Evolutionary conservation across 2,329 filamentous ascomycete species (phyloP), one percentile per base, ranked within the genome.

Genomic region (Penicillium oxalicum): DNA sequence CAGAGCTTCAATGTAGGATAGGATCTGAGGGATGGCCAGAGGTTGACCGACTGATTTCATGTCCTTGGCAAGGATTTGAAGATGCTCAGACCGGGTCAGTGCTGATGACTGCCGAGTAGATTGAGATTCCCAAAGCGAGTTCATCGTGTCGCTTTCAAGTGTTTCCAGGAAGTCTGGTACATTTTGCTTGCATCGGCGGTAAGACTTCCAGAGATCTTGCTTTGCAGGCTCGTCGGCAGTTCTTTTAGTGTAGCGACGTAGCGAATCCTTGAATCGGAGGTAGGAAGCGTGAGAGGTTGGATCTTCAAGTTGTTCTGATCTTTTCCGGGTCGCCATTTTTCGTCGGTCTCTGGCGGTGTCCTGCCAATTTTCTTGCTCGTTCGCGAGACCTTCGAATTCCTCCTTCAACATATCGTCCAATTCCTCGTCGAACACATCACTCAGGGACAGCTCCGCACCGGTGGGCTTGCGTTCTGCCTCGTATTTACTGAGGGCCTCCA

Each of bases 1-100:
- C 36, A 86, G 72, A 48, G 84, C 81, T 61, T 88, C 83, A 29
- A 90, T 81, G 29, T 83, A 83, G 27, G 84, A 70, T 13, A 90
- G 69, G 54, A 82, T 80, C 58, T 87, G 84, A 2, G 73, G 64
- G 4, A 76, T 74, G 9, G 69, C 74, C 45, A 90, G 69, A 1
- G 72, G 56, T 42, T 80, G 72, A 6, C 79, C 81, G 13, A 79
- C 77, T 4, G 77, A 74, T 47, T 75, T 73, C 74, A 88, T 84
- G 61, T 90, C 86, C 58, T 82, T 77, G 4, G 80, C 76, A 3
- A 91, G 73, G 29, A 74, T 69, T 50, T 79, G 79, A 28, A 88
- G 67, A 60, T 85, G 83, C 5, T 75, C 69, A 62, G 86, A 76
- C 73, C 39, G 77, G 65, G 62, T 81, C 32, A 52, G 77, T 40